Evolutionary conservation across 148 eudicot genomes (phyloP), one percentile per base, ranked within the genome.

Genomic region (Selenicereus undatus): DNA sequence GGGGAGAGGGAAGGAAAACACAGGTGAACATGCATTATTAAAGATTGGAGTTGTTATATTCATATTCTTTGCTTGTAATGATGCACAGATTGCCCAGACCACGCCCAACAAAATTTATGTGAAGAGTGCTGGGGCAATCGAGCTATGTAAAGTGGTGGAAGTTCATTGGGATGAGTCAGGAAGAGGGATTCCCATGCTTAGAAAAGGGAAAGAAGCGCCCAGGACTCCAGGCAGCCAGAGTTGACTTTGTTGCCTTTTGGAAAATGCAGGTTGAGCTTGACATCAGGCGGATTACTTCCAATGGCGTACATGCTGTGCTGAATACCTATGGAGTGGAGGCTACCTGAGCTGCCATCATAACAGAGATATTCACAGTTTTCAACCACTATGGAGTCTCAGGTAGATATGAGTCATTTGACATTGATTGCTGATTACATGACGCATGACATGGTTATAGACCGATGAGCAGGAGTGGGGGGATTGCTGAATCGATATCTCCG

Each of bases 371-470:
- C 81, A 85, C 92, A 20, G 99, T 94, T 77, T 97, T 97, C 62
- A 81, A 84, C 10, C 92, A 87, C 64, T 94, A 97, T 75, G 96
- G 99, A 8, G 99, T 97, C 32, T 86, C 94, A n/a, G 56, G 90
- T 97, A 14, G 99, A 97, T 76, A 92, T 87, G 81, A 83, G 98
- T 58, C 99, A 97, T 86, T 80, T 97, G 22, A 90, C 93, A 54
- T 85, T 97, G 20, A 91, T 97, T 56, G 95, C 99, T 0, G 98
- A 97, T 76, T 92, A 73, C 82, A 97, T 97, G 99, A 97, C 99
- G 17, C 95, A 94, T 70, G 74, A 91, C 0, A 98, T 14, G 93
- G 89, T 21, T 97, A 94, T 60, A 80, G 89, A 20, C 88, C 97
- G 3, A 87, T 94, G 97, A 97, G 91, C 85, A 79, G 99, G 73